These are phyloP conservation scores for Volvox reticuliferus DNA, from an alignment of 139 green algal species.

Conservation along the genomic window DNA sequence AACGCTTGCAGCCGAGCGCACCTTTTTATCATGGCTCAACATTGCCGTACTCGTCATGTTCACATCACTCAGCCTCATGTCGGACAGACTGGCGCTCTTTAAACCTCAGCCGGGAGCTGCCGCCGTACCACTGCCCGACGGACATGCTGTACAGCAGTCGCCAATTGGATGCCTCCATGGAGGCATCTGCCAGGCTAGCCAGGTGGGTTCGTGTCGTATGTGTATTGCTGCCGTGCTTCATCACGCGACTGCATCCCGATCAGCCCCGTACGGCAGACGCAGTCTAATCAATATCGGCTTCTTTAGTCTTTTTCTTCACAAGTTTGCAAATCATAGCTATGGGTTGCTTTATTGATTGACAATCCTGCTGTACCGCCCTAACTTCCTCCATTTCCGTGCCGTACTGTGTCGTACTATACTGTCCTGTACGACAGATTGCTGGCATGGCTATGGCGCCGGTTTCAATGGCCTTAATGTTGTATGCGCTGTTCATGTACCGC, in stretches of 20 bases:
- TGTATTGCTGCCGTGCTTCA: too few relatives aligned
- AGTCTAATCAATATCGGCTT: too few relatives aligned
- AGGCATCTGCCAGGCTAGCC: conserved; percentile 32
- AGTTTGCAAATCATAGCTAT: too few relatives aligned
- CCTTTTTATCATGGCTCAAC: conserved; percentile 90
- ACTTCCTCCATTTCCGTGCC: too few relatives aligned
- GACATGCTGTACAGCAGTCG: not conserved
- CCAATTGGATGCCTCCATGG: not conserved
- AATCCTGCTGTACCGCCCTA: too few relatives aligned
- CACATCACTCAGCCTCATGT: conserved; percentile 69
- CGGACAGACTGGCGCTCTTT: conserved; percentile 9
- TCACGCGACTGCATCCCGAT: too few relatives aligned
- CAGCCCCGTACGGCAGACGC: too few relatives aligned
- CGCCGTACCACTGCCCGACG: not conserved
- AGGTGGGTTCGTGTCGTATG: conserved; percentile 31
- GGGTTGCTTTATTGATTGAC: not conserved
- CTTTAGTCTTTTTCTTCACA: too few relatives aligned
- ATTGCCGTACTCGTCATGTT: conserved; percentile 85
- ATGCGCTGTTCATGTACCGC: conserved; percentile 83
- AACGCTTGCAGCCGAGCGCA: conserved; percentile 91
- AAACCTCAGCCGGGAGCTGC: not conserved
- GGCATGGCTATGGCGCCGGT: conserved; percentile 82
- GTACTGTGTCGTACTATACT: conserved; percentile 26
- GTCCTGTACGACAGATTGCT: conserved; percentile 70
- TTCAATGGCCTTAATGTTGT: conserved; percentile 83